Percentiles rank a stretch among this genome's conserved stretches.
phyloP scores from a whole-genome alignment of 192 early-diverging fungal species.

The Linderina pennispora region DNA sequence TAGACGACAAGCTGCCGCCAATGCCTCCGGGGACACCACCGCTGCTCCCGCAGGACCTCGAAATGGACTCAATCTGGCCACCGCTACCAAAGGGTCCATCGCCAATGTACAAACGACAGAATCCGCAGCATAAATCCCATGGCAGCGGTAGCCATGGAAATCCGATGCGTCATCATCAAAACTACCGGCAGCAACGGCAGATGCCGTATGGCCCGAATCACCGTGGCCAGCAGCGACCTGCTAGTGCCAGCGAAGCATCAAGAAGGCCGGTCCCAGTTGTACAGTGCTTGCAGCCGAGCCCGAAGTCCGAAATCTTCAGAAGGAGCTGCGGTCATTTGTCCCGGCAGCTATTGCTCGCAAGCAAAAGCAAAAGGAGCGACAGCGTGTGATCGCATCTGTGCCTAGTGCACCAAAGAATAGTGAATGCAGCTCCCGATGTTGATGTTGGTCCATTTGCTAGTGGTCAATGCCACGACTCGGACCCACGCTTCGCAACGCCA shows the following conservation, averaged over 20 bases:
- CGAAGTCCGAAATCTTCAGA: constrained; percentile 71
- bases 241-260: neutral
- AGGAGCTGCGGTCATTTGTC: constrained; percentile 68
- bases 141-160: neutral
- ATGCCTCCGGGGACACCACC: constrained; percentile 42
- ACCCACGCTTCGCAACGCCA: neutral
- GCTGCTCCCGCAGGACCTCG: constrained; percentile 13
- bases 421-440: constrained; percentile 69
- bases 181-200: neutral
- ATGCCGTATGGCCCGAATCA: constrained; percentile 15
- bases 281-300: constrained; percentile 74
- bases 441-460: constrained; percentile 26
- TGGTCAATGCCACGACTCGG: neutral
- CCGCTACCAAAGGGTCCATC: constrained; percentile 39
- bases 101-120: constrained; percentile 11
- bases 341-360: constrained; percentile 57
- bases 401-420: constrained; percentile 49
- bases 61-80: constrained; percentile 23
- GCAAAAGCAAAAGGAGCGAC: constrained; percentile 30
- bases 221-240: too few species aligned
- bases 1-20: constrained; percentile 12
- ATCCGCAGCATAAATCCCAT: neutral
- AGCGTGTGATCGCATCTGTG: constrained; percentile 29
- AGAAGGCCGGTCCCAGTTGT: neutral
- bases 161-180: neutral